Percentiles rank a stretch among this genome's conserved stretches.
Evolutionary conservation across 176 grass and related monocot genomes (phyloP).

Genomic region (Avena eriantha): DNA sequence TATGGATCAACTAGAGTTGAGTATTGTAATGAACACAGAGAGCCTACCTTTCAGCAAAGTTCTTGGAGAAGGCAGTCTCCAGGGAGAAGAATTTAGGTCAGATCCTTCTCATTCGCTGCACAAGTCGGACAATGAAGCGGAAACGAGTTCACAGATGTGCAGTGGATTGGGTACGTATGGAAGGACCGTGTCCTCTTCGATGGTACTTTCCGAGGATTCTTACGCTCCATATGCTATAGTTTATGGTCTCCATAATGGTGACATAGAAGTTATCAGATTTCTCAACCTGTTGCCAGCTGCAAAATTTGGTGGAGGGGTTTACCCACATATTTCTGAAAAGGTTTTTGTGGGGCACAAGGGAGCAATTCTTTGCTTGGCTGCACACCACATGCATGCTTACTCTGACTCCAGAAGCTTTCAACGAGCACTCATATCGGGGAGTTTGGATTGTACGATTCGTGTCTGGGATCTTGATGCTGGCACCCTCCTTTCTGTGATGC

Average conservation of each 20-base stretch:
- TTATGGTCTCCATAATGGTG: constrained; percentile 94
- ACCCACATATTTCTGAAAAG: constrained; percentile 78
- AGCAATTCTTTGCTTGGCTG: constrained; percentile 90
- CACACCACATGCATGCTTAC: constrained; percentile 64
- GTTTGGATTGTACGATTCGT: constrained; percentile 73
- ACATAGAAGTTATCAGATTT: constrained; percentile 91
- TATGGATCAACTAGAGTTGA: constrained; percentile 52
- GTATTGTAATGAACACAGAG: constrained; percentile 18
- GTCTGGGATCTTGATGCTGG: constrained; percentile 85
- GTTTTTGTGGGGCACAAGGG: constrained; percentile 82
- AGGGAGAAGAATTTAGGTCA: constrained; percentile 55
- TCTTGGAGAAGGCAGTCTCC: constrained; percentile 76
- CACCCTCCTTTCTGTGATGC: constrained; percentile 71
- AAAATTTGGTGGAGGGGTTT: constrained; percentile 66
- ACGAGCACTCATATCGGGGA: constrained; percentile 78
- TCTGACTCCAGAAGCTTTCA: constrained; percentile 52
- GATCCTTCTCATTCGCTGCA: background rate
- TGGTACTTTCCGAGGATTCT: constrained; percentile 87
- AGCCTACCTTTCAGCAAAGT: constrained; percentile 54
- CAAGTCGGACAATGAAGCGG: constrained; percentile 14
- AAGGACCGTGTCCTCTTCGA: constrained; percentile 82
- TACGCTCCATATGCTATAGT: constrained; percentile 88
- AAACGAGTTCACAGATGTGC: constrained; percentile 35
- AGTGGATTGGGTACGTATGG: constrained; percentile 30
- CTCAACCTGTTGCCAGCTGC: constrained; percentile 57